These are phyloP conservation scores for Aspergillus versicolor DNA, from an alignment of 2,329 filamentous ascomycete genomes.

Conservation along the genomic window DNA sequence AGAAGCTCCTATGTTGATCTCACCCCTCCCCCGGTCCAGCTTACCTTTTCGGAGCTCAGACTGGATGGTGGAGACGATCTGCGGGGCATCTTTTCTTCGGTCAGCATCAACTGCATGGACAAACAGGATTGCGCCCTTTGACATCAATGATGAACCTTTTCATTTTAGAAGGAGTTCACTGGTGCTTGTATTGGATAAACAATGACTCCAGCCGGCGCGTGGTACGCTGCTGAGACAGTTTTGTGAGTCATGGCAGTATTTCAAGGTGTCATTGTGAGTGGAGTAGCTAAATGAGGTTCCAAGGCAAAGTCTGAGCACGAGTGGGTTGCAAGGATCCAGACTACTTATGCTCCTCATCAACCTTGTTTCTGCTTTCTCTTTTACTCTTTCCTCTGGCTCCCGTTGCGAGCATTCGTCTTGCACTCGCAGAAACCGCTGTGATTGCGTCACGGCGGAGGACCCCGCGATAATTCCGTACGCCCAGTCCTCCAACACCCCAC, in stretches of 20 bases:
- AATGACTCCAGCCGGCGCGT: not conserved
- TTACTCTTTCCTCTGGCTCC: not conserved
- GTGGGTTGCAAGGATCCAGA: not conserved
- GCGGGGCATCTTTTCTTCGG: slow-evolving; percentile 1
- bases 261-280: not conserved
- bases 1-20: not conserved
- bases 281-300: not conserved
- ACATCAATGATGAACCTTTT: not conserved
- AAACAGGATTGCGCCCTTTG: slow-evolving; percentile 1
- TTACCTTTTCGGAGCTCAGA: slow-evolving; percentile 1
- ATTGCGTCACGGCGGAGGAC: slow-evolving; percentile 2
- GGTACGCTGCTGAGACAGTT: not conserved
- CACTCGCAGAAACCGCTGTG: not conserved
- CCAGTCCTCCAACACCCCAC: not conserved
- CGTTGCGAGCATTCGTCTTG: not conserved
- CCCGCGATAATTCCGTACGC: not conserved
- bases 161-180: not conserved
- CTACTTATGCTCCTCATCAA: not conserved
- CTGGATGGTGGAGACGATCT: slow-evolving; percentile 5
- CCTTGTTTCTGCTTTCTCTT: slow-evolving; percentile 9
- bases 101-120: not conserved
- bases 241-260: slow-evolving; percentile 8
- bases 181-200: not conserved
- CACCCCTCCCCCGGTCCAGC: slow-evolving; percentile 1
- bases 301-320: slow-evolving; percentile 6